phyloP scores from a whole-genome alignment of 108 stramenopile species.

The Conticribra guillardii region DNA sequence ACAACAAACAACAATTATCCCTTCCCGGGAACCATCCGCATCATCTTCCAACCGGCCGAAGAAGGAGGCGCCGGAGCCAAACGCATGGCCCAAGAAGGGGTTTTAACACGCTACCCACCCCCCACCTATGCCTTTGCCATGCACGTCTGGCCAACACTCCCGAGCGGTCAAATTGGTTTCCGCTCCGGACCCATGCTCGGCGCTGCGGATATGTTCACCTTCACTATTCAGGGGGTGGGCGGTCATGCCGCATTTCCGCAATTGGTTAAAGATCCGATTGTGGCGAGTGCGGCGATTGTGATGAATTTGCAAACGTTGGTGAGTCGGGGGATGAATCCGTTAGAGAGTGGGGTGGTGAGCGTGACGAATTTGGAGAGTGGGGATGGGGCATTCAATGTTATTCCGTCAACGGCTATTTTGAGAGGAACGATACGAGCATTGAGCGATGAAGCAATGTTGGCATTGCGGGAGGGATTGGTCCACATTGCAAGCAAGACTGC shows the following conservation, averaged over 20 bases:
- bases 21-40: conserved; percentile 74
- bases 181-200: conserved; percentile 86
- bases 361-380: conserved; percentile 76
- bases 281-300: conserved; percentile 78
- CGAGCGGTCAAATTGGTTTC: conserved; percentile 72
- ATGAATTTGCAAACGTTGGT: conserved; percentile 89
- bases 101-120: conserved; percentile 56
- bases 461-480: conserved; percentile 64
- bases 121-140: conserved; percentile 84
- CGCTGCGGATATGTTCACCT: conserved; percentile 82
- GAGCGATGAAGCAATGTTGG: conserved; percentile 66
- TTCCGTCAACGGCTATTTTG: conserved; percentile 65
- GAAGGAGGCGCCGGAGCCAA: conserved; percentile 92
- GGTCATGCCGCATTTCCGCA: conserved; percentile 96
- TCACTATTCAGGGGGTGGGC: conserved; percentile 83
- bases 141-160: conserved; percentile 73
- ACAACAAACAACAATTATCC: conserved; percentile 13
- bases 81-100: conserved; percentile 90
- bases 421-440: conserved; percentile 89
- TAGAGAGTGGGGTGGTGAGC: conserved; percentile 78
- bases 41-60: conserved; percentile 94
- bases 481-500: conserved; percentile 67
- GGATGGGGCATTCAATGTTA: conserved; percentile 80
- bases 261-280: conserved; percentile 84
- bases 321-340: conserved; percentile 66